Percentiles rank a stretch among this genome's conserved stretches.
These are phyloP conservation scores for Claviceps capensis DNA, from an alignment of 2,329 filamentous ascomycete species.

Conservation along the genomic window DNA sequence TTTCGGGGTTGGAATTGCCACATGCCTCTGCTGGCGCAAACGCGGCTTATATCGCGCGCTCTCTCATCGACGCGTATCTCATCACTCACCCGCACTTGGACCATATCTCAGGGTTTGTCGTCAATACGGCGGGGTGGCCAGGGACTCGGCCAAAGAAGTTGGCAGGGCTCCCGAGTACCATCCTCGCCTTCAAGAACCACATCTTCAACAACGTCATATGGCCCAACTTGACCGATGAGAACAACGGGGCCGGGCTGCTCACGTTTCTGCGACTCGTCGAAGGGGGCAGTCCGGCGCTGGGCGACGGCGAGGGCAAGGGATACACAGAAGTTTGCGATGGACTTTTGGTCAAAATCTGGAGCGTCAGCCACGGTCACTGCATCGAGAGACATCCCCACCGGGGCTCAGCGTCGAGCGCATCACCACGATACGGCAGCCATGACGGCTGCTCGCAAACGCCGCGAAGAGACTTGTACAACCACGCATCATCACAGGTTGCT, in stretches of 20 bases:
- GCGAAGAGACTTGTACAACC: slow-evolving; percentile 15
- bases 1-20: slow-evolving; percentile 63
- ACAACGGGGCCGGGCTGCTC: slow-evolving; percentile 82
- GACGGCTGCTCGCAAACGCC: slow-evolving; percentile 26
- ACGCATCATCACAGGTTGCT: slow-evolving; percentile 5
- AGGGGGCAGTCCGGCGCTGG: slow-evolving; percentile 73
- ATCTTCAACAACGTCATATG: slow-evolving; percentile 98
- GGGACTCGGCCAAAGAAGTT: slow-evolving; percentile 72
- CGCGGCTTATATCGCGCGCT: slow-evolving; percentile 63
- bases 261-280: slow-evolving; percentile 83
- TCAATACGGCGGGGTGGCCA: slow-evolving; percentile 81
- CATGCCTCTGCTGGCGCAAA: slow-evolving; percentile 57
- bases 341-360: slow-evolving; percentile 75
- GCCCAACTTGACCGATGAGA: slow-evolving; percentile 94
- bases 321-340: slow-evolving; percentile 85
- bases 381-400: slow-evolving; percentile 59
- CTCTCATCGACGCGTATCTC: slow-evolving; percentile 74
- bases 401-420: slow-evolving; percentile 38
- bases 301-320: slow-evolving; percentile 64
- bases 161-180: slow-evolving; percentile 76
- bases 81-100: slow-evolving; percentile 97
- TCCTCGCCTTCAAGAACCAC: slow-evolving; percentile 80
- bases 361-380: slow-evolving; percentile 81
- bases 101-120: slow-evolving; percentile 79
- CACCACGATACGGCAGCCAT: slow-evolving; percentile 34